Evolutionary conservation across 208 protist species (phyloP), one percentile per base, ranked within the genome.

Genomic region (Crithidia fasciculata): DNA sequence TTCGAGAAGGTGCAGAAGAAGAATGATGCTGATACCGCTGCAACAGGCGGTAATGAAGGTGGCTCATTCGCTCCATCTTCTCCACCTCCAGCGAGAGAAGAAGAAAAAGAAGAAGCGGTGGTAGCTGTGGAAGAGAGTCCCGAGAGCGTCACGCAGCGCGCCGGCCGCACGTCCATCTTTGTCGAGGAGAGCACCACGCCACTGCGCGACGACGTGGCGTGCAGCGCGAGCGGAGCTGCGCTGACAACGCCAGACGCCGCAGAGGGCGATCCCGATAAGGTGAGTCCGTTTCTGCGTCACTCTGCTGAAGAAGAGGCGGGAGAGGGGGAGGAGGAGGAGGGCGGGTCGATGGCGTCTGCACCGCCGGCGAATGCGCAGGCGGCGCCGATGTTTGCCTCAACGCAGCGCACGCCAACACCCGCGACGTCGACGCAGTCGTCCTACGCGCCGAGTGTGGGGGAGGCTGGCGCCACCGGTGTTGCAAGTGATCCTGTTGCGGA

Each of bases 1-100:
- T 90, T 90, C 53, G 40, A 41, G 13, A 84, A 82, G 58, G 53
- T 85, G 5, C 39, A 28, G 28, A 28, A 28, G 28, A 28, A 28
- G 28, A 28, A 28, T 28, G 28, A 28, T 28, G 28, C 0, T 28
- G 28, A 2, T 28, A 28, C 1, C 28, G 45, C 2, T 13, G 9
- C 12, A 49, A 49, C 45, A 49, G 9, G 45, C 7, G 7, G 9
- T 49, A 13, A 49, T 8, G 12, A 15, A 49, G 45, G 12, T 13
- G 45, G 12, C 9, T 13, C 68, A 3, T 58, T 70, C 7, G 57
- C 65, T 43, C 69, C 71, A 12, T 67, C 59, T 8, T n/a, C 12
- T 19, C 8, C 59, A 2, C 41, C n/a, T 64, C 16, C 4, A 3
- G 59, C 9, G 16, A 37, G 12, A 37, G 40, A 19, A 37, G 8